Percentiles rank a stretch among this genome's conserved stretches.
These are phyloP conservation scores for Xylariomycetidae sp. DNA, from an alignment of 2,329 filamentous ascomycete species.

Conservation along the genomic window DNA sequence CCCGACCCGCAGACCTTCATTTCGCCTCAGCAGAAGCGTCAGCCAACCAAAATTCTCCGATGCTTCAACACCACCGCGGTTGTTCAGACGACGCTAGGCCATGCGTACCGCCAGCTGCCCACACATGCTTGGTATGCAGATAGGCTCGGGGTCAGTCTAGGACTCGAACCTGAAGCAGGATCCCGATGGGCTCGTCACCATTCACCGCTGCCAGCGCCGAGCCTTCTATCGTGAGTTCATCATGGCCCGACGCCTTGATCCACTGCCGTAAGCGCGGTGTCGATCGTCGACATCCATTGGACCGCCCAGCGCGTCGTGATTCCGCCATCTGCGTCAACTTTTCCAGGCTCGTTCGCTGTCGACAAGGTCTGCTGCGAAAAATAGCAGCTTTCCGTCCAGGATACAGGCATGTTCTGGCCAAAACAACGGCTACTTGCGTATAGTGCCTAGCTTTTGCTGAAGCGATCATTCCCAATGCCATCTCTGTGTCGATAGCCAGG, in stretches of 20 bases:
- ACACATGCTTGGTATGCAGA: no score
- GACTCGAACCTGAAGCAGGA: no score
- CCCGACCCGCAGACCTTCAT: slow-evolving; percentile 19
- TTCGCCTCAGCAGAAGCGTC: slow-evolving; percentile 12
- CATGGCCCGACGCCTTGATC: slow-evolving; percentile 5
- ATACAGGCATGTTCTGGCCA: no score
- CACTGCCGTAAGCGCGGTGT: slow-evolving; percentile 11
- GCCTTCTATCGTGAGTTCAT: slow-evolving; percentile 2
- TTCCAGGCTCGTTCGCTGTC: no score
- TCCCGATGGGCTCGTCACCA: no score
- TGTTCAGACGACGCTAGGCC: slow-evolving; percentile 16
- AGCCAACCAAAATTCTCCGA: slow-evolving; percentile 26
- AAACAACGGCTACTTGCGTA: no score
- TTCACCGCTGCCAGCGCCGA: slow-evolving; percentile 8
- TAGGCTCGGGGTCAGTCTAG: no score
- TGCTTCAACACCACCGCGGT: slow-evolving; percentile 9
- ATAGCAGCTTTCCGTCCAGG: slow-evolving; percentile 18
- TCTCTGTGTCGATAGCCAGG: no score
- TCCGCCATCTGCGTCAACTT: slow-evolving; percentile 21
- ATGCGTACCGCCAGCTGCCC: no score
- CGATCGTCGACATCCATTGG: slow-evolving; percentile 19
- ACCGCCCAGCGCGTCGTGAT: slow-evolving; percentile 21
- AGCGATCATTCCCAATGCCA: no score
- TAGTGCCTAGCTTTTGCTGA: no score
- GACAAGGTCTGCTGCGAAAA: slow-evolving; percentile 10